Conservation (phyloP, 805 yeast genomes). For the Candida sithepensis region DNA sequence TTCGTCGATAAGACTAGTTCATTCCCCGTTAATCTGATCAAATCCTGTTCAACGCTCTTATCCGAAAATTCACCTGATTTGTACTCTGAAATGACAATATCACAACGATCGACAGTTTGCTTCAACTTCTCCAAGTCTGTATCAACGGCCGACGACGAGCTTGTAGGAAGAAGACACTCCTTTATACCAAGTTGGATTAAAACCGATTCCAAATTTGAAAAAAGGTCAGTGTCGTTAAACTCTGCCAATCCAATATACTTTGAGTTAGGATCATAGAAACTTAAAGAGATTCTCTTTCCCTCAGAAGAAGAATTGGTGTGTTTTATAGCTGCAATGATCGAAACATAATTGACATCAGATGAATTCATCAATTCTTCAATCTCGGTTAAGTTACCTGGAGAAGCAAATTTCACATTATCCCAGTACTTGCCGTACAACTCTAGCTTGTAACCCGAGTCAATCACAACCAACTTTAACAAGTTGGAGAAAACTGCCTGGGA, state of each 20-base stretch:
- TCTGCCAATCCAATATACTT: constrained; percentile 69
- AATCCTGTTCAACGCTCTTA: constrained; percentile 74
- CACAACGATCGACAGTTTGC: constrained; percentile 76
- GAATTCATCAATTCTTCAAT: constrained; percentile 65
- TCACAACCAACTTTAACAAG: constrained; percentile 60
- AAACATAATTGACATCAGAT: constrained; percentile 33
- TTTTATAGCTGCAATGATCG: constrained; percentile 53
- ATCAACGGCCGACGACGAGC: constrained; percentile 31
- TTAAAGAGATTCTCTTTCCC: constrained; percentile 64
- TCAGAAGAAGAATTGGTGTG: constrained; percentile 36
- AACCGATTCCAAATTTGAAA: constrained; percentile 80
- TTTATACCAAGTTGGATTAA: constrained; percentile 86
- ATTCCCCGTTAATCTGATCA: constrained; percentile 63
- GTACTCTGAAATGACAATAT: constrained; percentile 61
- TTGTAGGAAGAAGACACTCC: constrained; percentile 64
- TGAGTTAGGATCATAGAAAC: constrained; percentile 72
- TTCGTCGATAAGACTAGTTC: constrained; percentile 52
- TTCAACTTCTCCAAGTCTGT: constrained; percentile 60
- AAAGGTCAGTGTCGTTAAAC: constrained; percentile 83
- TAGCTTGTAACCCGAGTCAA: constrained; percentile 70
- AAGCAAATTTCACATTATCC: constrained; percentile 55
- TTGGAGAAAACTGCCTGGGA: constrained; percentile 70
- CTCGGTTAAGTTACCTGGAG: constrained; percentile 86
- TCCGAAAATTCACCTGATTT: constrained; percentile 55
- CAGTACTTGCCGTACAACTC: constrained; percentile 76